phyloP scores from a whole-genome alignment of 2,329 filamentous ascomycete genomes.

The Hypocrella siamensis region DNA sequence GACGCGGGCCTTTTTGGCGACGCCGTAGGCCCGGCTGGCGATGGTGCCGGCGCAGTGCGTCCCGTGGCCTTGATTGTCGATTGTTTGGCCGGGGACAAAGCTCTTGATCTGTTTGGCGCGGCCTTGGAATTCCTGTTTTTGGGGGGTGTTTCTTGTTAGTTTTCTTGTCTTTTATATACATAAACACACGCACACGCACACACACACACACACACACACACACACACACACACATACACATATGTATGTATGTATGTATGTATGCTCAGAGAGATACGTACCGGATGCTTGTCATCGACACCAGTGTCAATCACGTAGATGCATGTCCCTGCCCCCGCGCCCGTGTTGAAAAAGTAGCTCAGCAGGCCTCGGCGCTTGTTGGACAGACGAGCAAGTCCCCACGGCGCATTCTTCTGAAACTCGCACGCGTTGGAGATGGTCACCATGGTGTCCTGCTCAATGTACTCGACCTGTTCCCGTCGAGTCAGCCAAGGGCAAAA shows the following conservation, averaged over 20 bases:
- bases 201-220: background rate
- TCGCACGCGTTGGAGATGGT: conserved; percentile 1
- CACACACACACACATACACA: background rate
- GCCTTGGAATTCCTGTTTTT: conserved; percentile 19
- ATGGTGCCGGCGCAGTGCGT: conserved; percentile 7
- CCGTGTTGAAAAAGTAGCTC: conserved; percentile 17
- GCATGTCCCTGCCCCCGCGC: conserved; percentile 19
- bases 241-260: background rate
- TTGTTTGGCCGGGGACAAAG: conserved; percentile 14
- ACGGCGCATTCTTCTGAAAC: conserved; percentile 5
- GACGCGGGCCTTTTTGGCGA: conserved; percentile 22
- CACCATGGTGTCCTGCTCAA: conserved; percentile 18
- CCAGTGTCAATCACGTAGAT: conserved; percentile 28
- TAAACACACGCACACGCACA: background rate
- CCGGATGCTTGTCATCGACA: conserved; percentile 16
- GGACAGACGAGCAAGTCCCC: conserved; percentile 21
- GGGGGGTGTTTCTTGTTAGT: background rate
- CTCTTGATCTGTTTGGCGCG: conserved; percentile 21
- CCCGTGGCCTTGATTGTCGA: conserved; percentile 11
- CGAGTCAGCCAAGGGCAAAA: background rate
- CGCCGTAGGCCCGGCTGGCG: conserved; percentile 18
- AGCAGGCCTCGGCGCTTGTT: conserved; percentile 9
- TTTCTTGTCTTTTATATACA: too few relatives aligned
- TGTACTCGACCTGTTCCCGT: conserved; percentile 13
- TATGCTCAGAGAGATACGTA: conserved; percentile 6